Base-by-base conservation (phyloP, 352 stramenopile genomes). In the Thalassiosira exigua region DNA sequence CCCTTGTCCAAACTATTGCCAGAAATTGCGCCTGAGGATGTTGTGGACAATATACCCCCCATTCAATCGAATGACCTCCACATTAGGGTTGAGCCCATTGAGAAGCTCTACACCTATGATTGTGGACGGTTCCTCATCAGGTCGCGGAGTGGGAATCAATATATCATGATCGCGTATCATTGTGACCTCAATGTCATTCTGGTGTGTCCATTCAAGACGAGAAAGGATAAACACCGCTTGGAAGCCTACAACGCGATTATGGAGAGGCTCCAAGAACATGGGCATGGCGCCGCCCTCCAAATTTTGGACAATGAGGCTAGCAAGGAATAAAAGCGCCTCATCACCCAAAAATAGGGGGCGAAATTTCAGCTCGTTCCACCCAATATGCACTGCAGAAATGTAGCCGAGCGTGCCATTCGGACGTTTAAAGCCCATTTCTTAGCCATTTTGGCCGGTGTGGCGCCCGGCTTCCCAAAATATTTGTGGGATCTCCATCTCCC, bases 341-440 rank as follows among this genome's bases (percentile, higher is more conserved):
- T 80, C 32, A 46, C 27, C 77, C n/a, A n/a, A n/a, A n/a, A n/a
- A n/a, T n/a, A n/a, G 26, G 39, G 64, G 24, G 62, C 58, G 32
- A 44, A 22, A 21, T 52, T 70, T 2, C 26, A 91, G 64, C 58
- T 86, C 19, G 65, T 77, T 1, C 77, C 80, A 29, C 72, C 71
- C 21, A 33, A 69, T 21, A 29, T 62, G 4, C 84, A 91, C 53
- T 26, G 73, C 33, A 32, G 64, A 27, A 89, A 87, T 56, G 36
- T 42, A 52, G 81, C 84, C 0, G 81, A 91, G 36, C 57, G 64
- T 39, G 81, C 72, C 22, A 90, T 90, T 27, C 62, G 73, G 36
- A 87, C 74, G 1, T 88, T 75, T 24, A 87, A 90, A 58, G 57
- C 67, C 36, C 79, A 88, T 67, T 83, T 88, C 73, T 61, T 89